phyloP scores from a whole-genome alignment of 768 basidiomycete species.

The Sutorius australiensis region DNA sequence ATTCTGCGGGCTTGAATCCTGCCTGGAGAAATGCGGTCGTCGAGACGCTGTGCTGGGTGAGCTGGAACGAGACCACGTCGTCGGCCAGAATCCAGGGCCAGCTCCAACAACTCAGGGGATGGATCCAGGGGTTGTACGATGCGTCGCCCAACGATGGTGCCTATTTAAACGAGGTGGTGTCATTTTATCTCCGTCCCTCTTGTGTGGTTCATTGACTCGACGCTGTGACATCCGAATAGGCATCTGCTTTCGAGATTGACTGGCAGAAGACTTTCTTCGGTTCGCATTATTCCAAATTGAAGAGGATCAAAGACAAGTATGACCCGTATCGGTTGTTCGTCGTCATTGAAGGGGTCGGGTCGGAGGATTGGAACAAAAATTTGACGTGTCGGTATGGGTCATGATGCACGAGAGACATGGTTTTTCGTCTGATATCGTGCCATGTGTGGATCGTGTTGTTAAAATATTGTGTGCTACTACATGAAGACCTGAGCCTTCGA shows the following conservation, averaged over 20 bases:
- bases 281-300: conserved; percentile 37
- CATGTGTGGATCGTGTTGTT: no score
- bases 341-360: conserved; percentile 45
- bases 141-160: conserved; percentile 35
- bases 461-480: no score
- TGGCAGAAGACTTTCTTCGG: conserved; percentile 47
- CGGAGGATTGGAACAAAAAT: conserved; percentile 44
- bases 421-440: no score
- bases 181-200: background rate
- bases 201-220: background rate
- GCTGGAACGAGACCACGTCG: conserved; percentile 20
- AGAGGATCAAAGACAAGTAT: conserved; percentile 42
- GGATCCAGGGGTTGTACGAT: conserved; percentile 19
- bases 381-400: conserved; percentile 19
- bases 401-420: background rate
- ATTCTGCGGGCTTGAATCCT: conserved; percentile 43
- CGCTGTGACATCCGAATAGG: conserved; percentile 27
- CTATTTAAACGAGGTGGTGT: conserved; percentile 46
- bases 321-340: conserved; percentile 46
- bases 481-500: no score
- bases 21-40: conserved; percentile 43
- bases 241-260: conserved; percentile 39
- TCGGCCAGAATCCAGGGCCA: conserved; percentile 8
- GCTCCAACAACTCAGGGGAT: conserved; percentile 5
- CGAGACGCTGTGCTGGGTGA: background rate